Base-by-base conservation (phyloP, 139 green algal genomes). In the Zygnema circumcarinatum region DNA sequence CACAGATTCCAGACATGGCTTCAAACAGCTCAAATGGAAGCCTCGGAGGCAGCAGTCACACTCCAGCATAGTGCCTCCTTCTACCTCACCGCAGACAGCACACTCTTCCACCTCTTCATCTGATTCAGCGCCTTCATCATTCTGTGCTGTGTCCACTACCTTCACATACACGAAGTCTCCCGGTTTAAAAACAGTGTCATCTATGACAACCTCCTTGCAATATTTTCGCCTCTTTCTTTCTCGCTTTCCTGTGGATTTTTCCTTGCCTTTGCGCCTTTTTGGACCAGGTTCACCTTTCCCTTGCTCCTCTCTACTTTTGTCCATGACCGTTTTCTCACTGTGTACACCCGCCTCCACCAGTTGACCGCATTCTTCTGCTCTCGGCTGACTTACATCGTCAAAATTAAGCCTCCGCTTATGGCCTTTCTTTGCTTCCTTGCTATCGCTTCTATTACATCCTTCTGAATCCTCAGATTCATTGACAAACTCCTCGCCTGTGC, bases 11-110 rank as follows among this genome's bases (percentile, higher is more conserved):
- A 98, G 92, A 0, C 91, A 86, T 40, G 96, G 96, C 40, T 92
- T 73, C 1, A 98, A 85, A 91, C 96, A 98, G 47, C 72, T 81
- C 76, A 96, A 79, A 89, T 98, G 96, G 90, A 95, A 98, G 41
- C 95, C 95, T 11, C 92, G 52, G 52, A 98, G 92, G 93, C 96
- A 98, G 38, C 85, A 83, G 87, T 94, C 92, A 87, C 96, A 98
- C 90, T 98, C 96, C 31, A 98, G 83, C 91, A 98, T 94, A 42
- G 80, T 35, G 1, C 35, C 68, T 29, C 22, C 39, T 38, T 62
- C 78, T 11, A 25, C 1, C 40, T 35, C 76, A 25, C n/a, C 85
- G n/a, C 78, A 88, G 25, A 81, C 7, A 72, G 42, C 31, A 38
- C 67, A 75, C n/a, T 73, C 53, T 67, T 87, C 76, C 56, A 54